Conservation (phyloP, 1,139 yeast species). For the Eremothecium gossypii region DNA sequence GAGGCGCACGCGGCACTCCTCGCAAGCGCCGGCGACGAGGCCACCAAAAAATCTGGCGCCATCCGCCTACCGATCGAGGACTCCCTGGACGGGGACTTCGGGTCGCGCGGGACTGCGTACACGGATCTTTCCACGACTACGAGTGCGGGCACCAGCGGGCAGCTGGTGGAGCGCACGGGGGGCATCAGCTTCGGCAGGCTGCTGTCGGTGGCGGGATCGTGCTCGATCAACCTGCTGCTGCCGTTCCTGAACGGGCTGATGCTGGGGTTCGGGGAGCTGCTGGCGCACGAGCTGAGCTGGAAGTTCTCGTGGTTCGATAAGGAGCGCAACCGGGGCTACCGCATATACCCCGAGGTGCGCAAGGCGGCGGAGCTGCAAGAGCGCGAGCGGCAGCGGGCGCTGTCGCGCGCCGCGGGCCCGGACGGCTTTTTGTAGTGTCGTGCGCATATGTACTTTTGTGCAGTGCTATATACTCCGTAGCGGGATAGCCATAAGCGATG, state of each 20-base stretch:
- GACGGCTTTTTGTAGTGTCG: slow-evolving; percentile 7
- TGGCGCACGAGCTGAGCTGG: slow-evolving; percentile 90
- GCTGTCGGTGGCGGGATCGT: slow-evolving; percentile 27
- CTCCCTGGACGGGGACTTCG: slow-evolving; percentile 3
- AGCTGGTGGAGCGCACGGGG: slow-evolving; percentile 5
- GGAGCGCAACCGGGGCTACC: slow-evolving; percentile 33
- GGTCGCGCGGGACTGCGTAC: slow-evolving; percentile 2
- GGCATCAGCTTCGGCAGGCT: slow-evolving; percentile 8
- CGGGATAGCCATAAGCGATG: not conserved
- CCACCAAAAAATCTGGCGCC: not conserved
- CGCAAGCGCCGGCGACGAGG: not conserved
- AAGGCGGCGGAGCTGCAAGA: slow-evolving; percentile 5
- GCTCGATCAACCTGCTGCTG: slow-evolving; percentile 65
- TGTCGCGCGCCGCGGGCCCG: not conserved
- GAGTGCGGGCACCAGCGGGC: not conserved
- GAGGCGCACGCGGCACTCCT: slow-evolving; percentile 8
- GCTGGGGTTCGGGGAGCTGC: slow-evolving; percentile 93
- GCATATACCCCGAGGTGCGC: slow-evolving; percentile 21
- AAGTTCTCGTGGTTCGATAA: slow-evolving; percentile 74
- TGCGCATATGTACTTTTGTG: not conserved
- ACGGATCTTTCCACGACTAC: not conserved
- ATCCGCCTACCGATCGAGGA: too few species aligned
- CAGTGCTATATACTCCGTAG: not conserved
- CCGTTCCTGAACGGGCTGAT: slow-evolving; percentile 92
- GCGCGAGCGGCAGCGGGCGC: not conserved